phyloP scores from a whole-genome alignment of 2,329 filamentous ascomycete genomes.

The Chaetothyriales sp. region DNA sequence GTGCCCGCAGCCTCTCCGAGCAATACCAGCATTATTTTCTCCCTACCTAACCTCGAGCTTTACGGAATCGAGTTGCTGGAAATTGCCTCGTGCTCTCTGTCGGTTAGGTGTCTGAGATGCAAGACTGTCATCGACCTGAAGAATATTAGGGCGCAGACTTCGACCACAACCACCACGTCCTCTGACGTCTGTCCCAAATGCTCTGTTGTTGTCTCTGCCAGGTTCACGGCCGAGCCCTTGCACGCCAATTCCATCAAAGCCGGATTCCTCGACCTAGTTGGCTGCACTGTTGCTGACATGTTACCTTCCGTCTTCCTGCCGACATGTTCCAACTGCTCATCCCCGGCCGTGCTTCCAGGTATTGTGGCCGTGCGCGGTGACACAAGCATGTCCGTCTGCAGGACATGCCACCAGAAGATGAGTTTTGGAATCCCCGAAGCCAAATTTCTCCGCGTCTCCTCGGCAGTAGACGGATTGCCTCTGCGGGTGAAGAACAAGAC shows the following conservation, averaged over 20 bases:
- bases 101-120: slow-evolving; percentile 64
- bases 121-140: slow-evolving; percentile 57
- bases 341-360: slow-evolving; percentile 41
- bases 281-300: slow-evolving; percentile 60
- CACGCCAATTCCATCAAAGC: slow-evolving; percentile 59
- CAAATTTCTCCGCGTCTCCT: slow-evolving; percentile 57
- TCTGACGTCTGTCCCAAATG: slow-evolving; percentile 42
- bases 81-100: slow-evolving; percentile 50
- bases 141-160: slow-evolving; percentile 42
- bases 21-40: slow-evolving; percentile 51
- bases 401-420: slow-evolving; percentile 66
- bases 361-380: slow-evolving; percentile 61
- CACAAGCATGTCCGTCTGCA: slow-evolving; percentile 56
- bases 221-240: slow-evolving; percentile 53
- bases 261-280: slow-evolving; percentile 62
- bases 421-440: slow-evolving; percentile 63
- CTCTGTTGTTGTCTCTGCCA: slow-evolving; percentile 22
- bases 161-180: slow-evolving; percentile 7
- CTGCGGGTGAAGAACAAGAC: slow-evolving; percentile 4
- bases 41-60: slow-evolving; percentile 62
- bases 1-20: slow-evolving; percentile 15
- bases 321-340: slow-evolving; percentile 63
- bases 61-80: slow-evolving; percentile 64
- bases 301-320: slow-evolving; percentile 66
- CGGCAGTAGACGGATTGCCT: slow-evolving; percentile 24